A percentile compares a stretch with the other conserved stretches of the same genome.
These are phyloP conservation scores for Fomitopsis serialis DNA, from an alignment of 768 basidiomycete species.

Conservation along the genomic window DNA sequence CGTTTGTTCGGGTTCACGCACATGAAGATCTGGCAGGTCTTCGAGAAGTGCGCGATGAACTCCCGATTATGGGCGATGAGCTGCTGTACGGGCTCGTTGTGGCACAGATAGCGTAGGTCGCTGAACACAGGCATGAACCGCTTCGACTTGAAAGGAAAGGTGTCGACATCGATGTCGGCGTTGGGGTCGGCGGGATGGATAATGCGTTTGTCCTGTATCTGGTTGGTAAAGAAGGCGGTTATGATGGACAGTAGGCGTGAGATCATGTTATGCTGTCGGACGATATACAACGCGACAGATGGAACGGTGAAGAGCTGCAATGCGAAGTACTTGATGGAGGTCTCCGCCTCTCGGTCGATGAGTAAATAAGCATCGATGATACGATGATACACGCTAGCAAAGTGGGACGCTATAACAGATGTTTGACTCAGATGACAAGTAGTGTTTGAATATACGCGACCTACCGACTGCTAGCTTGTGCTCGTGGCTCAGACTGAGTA, in stretches of 20 bases:
- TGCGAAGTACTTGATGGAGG: slow-evolving; percentile 90
- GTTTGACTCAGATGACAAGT: neutral
- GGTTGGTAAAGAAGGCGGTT: slow-evolving; percentile 88
- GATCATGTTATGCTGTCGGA: slow-evolving; percentile 67
- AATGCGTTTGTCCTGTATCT: slow-evolving; percentile 71
- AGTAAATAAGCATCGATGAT: slow-evolving; percentile 90
- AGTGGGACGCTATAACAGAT: slow-evolving; percentile 62
- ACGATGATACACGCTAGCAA: slow-evolving; percentile 79
- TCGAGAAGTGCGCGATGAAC: slow-evolving; percentile 66
- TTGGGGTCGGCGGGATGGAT: slow-evolving; percentile 28
- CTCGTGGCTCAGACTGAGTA: slow-evolving; percentile 64
- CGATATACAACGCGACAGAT: slow-evolving; percentile 75
- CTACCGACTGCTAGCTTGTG: slow-evolving; percentile 78
- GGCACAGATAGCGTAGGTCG: slow-evolving; percentile 81
- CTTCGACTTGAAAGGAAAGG: slow-evolving; percentile 87
- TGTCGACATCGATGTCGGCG: slow-evolving; percentile 67
- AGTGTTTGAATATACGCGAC: slow-evolving; percentile 19
- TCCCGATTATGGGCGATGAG: slow-evolving; percentile 66
- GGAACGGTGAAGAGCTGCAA: slow-evolving; percentile 92
- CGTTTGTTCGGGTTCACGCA: slow-evolving; percentile 89
- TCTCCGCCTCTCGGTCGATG: slow-evolving; percentile 91
- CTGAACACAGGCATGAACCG: slow-evolving; percentile 95
- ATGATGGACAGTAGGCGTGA: slow-evolving; percentile 78
- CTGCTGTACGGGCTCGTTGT: slow-evolving; percentile 73
- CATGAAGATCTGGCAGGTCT: slow-evolving; percentile 86